phyloP scores from a whole-genome alignment of 768 basidiomycete species.

The Glaciozyma antarctica region DNA sequence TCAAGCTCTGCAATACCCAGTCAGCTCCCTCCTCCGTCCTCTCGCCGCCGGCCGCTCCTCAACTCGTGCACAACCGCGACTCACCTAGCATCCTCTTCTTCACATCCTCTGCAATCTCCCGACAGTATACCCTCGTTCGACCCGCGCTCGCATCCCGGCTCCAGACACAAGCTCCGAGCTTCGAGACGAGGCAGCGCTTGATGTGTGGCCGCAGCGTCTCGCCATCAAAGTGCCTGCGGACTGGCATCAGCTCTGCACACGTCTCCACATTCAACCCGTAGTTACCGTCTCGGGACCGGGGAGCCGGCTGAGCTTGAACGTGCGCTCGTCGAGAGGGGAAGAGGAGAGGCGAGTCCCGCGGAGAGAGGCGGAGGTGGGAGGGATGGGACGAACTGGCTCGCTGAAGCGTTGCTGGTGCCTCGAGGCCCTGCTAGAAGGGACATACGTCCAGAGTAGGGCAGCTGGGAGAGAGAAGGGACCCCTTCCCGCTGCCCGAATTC shows the following conservation, averaged over 20 bases:
- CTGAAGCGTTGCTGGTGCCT: background rate
- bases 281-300: background rate
- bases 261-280: background rate
- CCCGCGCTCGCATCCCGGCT: background rate
- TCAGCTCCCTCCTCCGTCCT: rapidly evolving
- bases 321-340: background rate
- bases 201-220: background rate
- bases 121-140: no score
- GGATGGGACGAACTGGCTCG: background rate
- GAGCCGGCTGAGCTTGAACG: background rate
- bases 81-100: conserved; percentile 1
- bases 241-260: background rate
- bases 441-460: background rate
- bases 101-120: background rate
- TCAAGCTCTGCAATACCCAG: background rate
- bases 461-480: background rate
- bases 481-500: no score
- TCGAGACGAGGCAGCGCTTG: background rate
- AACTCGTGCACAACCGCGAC: background rate
- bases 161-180: background rate
- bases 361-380: background rate
- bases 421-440: background rate
- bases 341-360: background rate
- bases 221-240: background rate
- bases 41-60: background rate